These are phyloP conservation scores for Penicillium nordicum DNA, from an alignment of 2,329 filamentous ascomycete species.

Conservation along the genomic window DNA sequence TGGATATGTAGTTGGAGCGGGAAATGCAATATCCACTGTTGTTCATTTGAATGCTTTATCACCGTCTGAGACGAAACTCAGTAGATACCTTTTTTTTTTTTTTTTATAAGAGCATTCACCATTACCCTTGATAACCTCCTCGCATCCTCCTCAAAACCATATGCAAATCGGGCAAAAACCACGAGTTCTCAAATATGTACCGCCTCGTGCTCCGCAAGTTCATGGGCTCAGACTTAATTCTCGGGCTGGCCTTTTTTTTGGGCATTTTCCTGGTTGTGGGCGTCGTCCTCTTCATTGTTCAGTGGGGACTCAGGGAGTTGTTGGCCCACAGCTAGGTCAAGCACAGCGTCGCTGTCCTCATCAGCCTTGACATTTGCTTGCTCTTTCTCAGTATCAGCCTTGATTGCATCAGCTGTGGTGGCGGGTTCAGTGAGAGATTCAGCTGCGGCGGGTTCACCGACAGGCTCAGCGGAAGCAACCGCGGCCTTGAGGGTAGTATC, in stretches of 20 bases:
- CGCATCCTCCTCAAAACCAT: background rate
- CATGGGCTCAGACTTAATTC: background rate
- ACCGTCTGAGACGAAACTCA: background rate
- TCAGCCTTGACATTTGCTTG: background rate
- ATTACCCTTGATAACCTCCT: background rate
- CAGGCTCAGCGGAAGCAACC: background rate
- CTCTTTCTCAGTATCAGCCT: background rate
- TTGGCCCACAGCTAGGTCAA: background rate
- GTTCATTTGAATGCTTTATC: background rate
- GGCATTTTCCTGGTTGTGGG: background rate
- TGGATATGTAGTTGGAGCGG: background rate
- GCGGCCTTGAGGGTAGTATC: background rate
- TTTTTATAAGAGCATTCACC: background rate
- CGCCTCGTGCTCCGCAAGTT: background rate
- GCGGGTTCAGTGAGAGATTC: background rate
- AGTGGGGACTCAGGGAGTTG: background rate
- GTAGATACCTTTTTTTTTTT: background rate
- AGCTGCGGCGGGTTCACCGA: background rate
- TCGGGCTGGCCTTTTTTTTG: background rate
- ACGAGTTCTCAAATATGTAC: background rate
- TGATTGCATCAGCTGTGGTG: background rate
- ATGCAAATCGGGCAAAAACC: background rate
- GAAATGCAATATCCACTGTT: background rate
- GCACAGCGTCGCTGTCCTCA: background rate
- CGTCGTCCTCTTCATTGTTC: background rate